Conservation (phyloP, 2,329 filamentous ascomycete species). For the Exophiala sp. region DNA sequence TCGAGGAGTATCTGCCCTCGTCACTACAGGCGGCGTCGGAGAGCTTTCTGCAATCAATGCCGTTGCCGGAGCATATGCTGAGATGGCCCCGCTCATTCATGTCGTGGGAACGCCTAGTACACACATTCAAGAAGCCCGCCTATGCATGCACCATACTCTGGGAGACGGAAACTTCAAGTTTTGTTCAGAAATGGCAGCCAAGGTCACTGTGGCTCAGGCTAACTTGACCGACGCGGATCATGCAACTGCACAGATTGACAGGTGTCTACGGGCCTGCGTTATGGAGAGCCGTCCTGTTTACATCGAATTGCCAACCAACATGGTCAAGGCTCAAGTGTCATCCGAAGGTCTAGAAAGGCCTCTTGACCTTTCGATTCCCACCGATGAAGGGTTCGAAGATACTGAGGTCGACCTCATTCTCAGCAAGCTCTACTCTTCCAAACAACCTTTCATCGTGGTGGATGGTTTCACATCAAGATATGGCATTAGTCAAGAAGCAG, state of each 20-base stretch:
- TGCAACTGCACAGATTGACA: conserved; percentile 51
- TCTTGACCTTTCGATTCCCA: conserved; percentile 24
- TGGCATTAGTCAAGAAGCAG: conserved; percentile 41
- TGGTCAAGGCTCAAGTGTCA: conserved; percentile 24
- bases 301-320: conserved; percentile 48
- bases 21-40: conserved; percentile 62
- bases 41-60: conserved; percentile 41
- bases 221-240: conserved; percentile 45
- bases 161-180: conserved; percentile 51
- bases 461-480: conserved; percentile 50
- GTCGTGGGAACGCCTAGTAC: conserved; percentile 50
- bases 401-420: conserved; percentile 31
- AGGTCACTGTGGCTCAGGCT: conserved; percentile 51
- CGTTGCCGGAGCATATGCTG: conserved; percentile 50
- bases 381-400: conserved; percentile 28
- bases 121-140: conserved; percentile 18
- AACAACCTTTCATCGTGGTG: conserved; percentile 50
- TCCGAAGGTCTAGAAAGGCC: conserved; percentile 15
- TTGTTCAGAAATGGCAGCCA: conserved; percentile 49
- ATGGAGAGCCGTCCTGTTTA: conserved; percentile 55
- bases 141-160: conserved; percentile 34
- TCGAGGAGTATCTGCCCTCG: conserved; percentile 30
- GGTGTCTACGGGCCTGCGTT: conserved; percentile 49
- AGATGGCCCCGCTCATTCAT: conserved; percentile 58
- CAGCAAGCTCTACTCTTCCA: conserved; percentile 43